Percentiles rank a stretch among this genome's conserved stretches.
Evolutionary conservation across 345 rosid genomes (phyloP).

Genomic region (Pugionium dolabratum): DNA sequence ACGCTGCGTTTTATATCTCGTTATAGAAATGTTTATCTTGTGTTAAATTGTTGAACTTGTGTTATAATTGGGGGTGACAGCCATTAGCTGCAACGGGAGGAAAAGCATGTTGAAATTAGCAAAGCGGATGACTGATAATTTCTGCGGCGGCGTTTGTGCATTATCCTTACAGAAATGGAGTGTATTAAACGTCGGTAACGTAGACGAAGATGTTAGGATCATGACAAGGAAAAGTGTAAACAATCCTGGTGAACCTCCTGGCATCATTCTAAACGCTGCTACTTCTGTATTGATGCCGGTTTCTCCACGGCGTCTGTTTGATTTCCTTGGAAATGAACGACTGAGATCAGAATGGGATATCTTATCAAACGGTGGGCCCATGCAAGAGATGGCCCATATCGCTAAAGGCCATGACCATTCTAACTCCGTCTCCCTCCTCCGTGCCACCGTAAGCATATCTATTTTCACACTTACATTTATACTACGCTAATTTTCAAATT

Average conservation of each 20-base stretch:
- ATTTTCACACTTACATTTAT: not conserved
- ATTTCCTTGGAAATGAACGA: slow-evolving; percentile 82
- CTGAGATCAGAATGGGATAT: slow-evolving; percentile 95
- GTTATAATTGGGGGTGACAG: slow-evolving; percentile 13
- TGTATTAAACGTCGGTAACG: slow-evolving; percentile 66
- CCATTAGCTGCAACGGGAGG: slow-evolving; percentile 56
- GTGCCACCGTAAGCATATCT: slow-evolving; percentile 61
- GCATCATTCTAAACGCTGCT: slow-evolving; percentile 81
- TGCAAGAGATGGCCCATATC: slow-evolving; percentile 96
- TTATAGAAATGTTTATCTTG: no score
- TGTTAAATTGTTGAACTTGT: not conserved
- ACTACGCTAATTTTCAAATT: not conserved
- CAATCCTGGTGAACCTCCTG: slow-evolving; percentile 96
- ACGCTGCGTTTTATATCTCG: not conserved
- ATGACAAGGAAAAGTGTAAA: slow-evolving; percentile 86
- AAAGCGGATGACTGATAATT: slow-evolving; percentile 87
- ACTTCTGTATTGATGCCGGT: slow-evolving; percentile 95
- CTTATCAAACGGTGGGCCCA: slow-evolving; percentile 92
- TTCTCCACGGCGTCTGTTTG: slow-evolving; percentile 68
- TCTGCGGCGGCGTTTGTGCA: slow-evolving; percentile 93
- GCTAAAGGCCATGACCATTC: slow-evolving; percentile 95
- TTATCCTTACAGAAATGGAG: slow-evolving; percentile 89
- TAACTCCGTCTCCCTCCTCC: slow-evolving; percentile 93
- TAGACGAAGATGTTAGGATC: slow-evolving; percentile 81
- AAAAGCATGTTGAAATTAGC: slow-evolving; percentile 95